phyloP scores from a whole-genome alignment of 768 basidiomycete species.

The Phanerochaete carnosa region DNA sequence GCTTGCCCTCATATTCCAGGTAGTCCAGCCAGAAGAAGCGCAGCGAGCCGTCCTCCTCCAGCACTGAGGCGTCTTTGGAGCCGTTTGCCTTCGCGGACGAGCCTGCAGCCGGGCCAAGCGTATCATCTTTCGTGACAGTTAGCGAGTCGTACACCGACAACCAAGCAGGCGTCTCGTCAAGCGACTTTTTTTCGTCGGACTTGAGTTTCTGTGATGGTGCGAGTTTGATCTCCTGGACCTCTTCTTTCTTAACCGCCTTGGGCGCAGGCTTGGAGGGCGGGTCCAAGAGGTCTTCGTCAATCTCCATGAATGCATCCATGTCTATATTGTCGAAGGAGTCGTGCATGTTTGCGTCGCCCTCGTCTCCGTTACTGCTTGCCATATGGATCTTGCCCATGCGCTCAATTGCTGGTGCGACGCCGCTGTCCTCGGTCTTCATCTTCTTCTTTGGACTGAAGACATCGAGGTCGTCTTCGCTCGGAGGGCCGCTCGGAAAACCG shows the following conservation, averaged over 20 bases:
- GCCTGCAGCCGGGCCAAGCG: slow-evolving; percentile 43
- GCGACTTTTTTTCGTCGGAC: slow-evolving; percentile 39
- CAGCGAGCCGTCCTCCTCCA: slow-evolving; percentile 82
- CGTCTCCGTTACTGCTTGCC: slow-evolving; percentile 21
- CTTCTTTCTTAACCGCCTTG: slow-evolving; percentile 23
- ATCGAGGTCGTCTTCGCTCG: slow-evolving; percentile 52
- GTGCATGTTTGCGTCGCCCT: slow-evolving; percentile 35
- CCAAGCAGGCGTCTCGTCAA: slow-evolving; percentile 57
- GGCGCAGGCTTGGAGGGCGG: slow-evolving; percentile 22
- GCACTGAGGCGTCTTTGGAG: slow-evolving; percentile 45
- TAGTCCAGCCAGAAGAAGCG: slow-evolving; percentile 97
- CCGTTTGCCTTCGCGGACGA: slow-evolving; percentile 22
- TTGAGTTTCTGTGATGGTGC: slow-evolving; percentile 18
- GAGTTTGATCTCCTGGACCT: slow-evolving; percentile 9
- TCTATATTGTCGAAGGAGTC: slow-evolving; percentile 52
- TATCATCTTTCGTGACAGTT: slow-evolving; percentile 56
- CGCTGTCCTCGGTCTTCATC: slow-evolving; percentile 38
- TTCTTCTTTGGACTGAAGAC: slow-evolving; percentile 72
- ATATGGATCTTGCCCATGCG: slow-evolving; percentile 48
- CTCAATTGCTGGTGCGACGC: slow-evolving; percentile 53
- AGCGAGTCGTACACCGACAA: slow-evolving; percentile 74
- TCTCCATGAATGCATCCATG: slow-evolving; percentile 56
- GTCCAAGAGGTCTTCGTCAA: slow-evolving; percentile 51
- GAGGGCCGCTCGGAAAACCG: slow-evolving; percentile 28
- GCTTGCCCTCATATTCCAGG: slow-evolving; percentile 77